phyloP scores from a whole-genome alignment of 1,284 basidiomycete genomes.

The Melampsora larici-populina region DNA sequence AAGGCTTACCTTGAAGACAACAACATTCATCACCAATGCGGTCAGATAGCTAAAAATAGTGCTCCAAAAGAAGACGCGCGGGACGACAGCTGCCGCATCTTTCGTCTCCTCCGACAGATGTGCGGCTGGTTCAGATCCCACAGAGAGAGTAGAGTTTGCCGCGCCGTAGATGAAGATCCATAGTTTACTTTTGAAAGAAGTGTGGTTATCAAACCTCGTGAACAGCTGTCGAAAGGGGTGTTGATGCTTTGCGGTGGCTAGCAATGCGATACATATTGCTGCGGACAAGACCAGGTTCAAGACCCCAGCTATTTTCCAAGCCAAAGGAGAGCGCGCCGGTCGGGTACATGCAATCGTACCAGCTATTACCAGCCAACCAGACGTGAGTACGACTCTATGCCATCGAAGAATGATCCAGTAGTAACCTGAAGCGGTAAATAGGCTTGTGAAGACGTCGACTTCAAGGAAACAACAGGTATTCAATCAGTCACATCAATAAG shows the following conservation, averaged over 20 bases:
- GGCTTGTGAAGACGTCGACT: conserved; percentile 3
- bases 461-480: background rate
- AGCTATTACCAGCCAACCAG: background rate
- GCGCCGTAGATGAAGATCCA: conserved; percentile 16
- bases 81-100: conserved; percentile 13
- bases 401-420: conserved; percentile 2
- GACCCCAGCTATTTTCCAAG: conserved; percentile 35
- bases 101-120: conserved; percentile 41
- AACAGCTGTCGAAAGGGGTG: conserved; percentile 24
- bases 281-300: background rate
- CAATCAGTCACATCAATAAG: too few relatives aligned
- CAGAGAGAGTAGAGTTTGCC: background rate
- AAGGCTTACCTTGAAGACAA: conserved; percentile 20
- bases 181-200: background rate
- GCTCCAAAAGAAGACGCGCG: conserved; percentile 18
- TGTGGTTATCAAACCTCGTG: background rate
- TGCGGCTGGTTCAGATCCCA: conserved; percentile 22
- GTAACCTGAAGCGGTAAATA: conserved; percentile 19
- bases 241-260: conserved; percentile 20
- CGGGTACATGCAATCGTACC: conserved; percentile 8
- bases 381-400: background rate
- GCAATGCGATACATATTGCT: conserved; percentile 21
- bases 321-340: conserved; percentile 14
- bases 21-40: conserved; percentile 8
- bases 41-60: background rate